Evolutionary conservation across 2,329 filamentous ascomycete genomes (phyloP), one percentile per base, ranked within the genome.

Genomic region (Claviceps arundinis): DNA sequence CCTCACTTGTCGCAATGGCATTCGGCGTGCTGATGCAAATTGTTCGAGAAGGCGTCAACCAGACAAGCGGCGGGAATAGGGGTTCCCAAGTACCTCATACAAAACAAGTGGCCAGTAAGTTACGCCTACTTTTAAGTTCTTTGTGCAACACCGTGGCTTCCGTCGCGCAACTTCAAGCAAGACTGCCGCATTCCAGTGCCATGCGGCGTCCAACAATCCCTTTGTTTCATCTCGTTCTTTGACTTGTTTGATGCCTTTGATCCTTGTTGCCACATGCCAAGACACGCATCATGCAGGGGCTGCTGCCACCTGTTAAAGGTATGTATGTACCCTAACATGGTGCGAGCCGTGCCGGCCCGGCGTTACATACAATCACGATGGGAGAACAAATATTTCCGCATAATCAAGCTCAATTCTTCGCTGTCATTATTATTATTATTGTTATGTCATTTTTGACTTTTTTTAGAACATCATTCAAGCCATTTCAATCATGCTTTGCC

Each of bases 181-280:
- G 14, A 46, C 5, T 24, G 34, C 49, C 49, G 34, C 42, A 51
- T 51, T 46, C 49, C 42, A 51, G 37, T 34, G 16, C 43, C n/a
- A 8, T 8, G 26, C 7, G 44, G 13, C 26, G 8, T 45, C 6
- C n/a, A 22, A 26, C 43, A 45, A 45, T 45, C 13, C 14, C 43
- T 30, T 45, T 45, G 43, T 45, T 45, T 24, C 17, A 24, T 22
- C 5, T 43, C 14, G 14, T 45, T 16, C 37, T 40, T 40, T 40
- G 9, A 4, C 3, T 34, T 4, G 30, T 34, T 34, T 34, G 30
- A 45, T 45, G 22, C 22, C 43, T 30, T 45, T 45, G 43, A 26
- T 17, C 43, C 17, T 3, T 22, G 19, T 43, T 16, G 14, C 26
- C 19, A 24, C 19, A 24, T 43, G 19, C 17, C 41, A 24, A 43